phyloP scores from a whole-genome alignment of 108 stramenopile species.

The Cyclotella kingstonii region DNA sequence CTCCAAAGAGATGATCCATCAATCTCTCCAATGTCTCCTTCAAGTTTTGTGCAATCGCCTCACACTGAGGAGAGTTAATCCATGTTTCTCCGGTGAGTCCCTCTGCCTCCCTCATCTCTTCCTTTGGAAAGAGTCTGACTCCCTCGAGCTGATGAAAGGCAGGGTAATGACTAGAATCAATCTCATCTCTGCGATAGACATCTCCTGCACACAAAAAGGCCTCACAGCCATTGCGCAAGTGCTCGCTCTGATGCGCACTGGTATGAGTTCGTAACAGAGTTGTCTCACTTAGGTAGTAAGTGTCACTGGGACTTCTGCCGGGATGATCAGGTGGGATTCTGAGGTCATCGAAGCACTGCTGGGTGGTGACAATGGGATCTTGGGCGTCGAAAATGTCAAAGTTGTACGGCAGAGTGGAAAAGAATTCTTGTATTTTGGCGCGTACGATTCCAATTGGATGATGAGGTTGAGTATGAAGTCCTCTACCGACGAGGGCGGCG shows the following conservation, averaged over 20 bases:
- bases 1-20: conserved; percentile 67
- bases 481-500: conserved; percentile 65
- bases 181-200: conserved; percentile 94
- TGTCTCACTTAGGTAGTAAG: conserved; percentile 82
- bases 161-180: conserved; percentile 94
- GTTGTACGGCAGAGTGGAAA: conserved; percentile 37
- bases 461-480: conserved; percentile 50
- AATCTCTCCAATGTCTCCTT: conserved; percentile 68
- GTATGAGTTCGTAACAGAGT: conserved; percentile 92
- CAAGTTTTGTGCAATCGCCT: conserved; percentile 46
- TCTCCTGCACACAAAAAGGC: conserved; percentile 89
- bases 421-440: conserved; percentile 74
- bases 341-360: conserved; percentile 74
- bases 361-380: conserved; percentile 71
- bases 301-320: conserved; percentile 83
- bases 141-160: conserved; percentile 98
- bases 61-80: conserved; percentile 29
- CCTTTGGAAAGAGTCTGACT: conserved; percentile 53
- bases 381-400: conserved; percentile 63
- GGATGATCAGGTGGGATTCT: conserved; percentile 90
- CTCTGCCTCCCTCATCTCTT: conserved; percentile 28
- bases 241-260: conserved; percentile 90
- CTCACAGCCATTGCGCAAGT: conserved; percentile 66
- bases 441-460: conserved; percentile 86
- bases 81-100: conserved; percentile 33